Evolutionary conservation across 495 filamentous ascomycete species (phyloP).

Genomic region (Hyaloscypha hepaticicola): DNA sequence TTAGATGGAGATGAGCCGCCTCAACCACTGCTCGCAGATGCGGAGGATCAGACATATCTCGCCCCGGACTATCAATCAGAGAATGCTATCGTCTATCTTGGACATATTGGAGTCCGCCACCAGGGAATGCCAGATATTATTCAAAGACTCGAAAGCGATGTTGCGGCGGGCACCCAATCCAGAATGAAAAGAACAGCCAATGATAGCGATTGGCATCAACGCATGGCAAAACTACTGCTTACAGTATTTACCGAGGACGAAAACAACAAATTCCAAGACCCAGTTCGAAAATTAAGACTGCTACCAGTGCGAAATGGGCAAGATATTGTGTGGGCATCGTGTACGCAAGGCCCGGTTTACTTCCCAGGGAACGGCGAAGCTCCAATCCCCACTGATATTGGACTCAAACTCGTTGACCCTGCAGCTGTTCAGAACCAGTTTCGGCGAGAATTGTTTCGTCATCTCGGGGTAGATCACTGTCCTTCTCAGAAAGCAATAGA

Average conservation of each 20-base stretch:
- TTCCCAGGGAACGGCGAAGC: conserved; percentile 9
- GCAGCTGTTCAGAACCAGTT: background rate
- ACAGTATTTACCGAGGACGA: conserved; percentile 3
- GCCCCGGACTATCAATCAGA: background rate
- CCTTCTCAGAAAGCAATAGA: no score
- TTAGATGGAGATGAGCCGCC: no score
- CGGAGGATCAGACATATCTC: conserved; percentile 6
- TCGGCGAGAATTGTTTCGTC: conserved; percentile 3
- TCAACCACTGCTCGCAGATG: no score
- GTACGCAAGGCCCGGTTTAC: background rate
- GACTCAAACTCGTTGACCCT: background rate
- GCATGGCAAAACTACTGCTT: background rate
- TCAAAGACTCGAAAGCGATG: conserved; percentile 6
- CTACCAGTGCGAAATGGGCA: conserved; percentile 4
- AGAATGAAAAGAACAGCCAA: conserved; percentile 9
- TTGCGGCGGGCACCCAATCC: no score
- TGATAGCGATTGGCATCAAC: conserved; percentile 10
- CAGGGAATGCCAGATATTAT: no score
- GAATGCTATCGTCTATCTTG: background rate
- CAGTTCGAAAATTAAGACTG: background rate
- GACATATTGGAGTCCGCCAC: background rate
- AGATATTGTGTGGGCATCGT: conserved; percentile 3
- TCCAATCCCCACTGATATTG: conserved; percentile 11
- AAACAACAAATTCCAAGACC: background rate
- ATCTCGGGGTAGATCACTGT: no score